phyloP scores from a whole-genome alignment of 495 filamentous ascomycete species.

The Penicillium fimorum region DNA sequence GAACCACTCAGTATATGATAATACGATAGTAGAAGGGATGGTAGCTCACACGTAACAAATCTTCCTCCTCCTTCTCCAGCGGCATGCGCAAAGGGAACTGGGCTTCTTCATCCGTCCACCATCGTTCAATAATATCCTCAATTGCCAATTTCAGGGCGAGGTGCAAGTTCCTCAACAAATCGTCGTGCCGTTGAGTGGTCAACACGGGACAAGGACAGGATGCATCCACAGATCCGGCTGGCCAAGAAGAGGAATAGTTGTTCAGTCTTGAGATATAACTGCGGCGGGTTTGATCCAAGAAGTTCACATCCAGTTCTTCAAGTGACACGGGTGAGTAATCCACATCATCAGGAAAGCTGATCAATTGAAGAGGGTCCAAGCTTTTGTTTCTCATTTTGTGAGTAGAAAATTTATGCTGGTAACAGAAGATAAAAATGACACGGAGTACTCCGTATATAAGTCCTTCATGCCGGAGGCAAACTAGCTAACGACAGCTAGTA shows the following conservation, averaged over 20 bases:
- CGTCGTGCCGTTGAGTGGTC: neutral
- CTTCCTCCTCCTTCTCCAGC: constrained; percentile 34
- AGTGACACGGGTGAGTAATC: neutral
- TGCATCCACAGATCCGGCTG: neutral
- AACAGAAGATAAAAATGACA: neutral
- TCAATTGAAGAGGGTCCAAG: neutral
- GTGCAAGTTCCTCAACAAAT: neutral
- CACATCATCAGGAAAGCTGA: neutral
- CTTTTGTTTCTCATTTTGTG: neutral
- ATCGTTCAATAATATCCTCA: constrained; percentile 39
- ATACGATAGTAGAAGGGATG: neutral
- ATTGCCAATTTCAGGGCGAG: constrained; percentile 23
- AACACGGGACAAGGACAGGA: neutral
- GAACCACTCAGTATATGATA: neutral
- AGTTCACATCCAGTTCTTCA: neutral
- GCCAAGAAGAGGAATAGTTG: neutral
- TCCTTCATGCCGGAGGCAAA: neutral
- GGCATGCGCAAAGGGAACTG: constrained; percentile 40
- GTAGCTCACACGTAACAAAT: constrained; percentile 21
- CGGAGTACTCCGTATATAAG: neutral
- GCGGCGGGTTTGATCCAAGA: neutral
- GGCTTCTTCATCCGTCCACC: constrained; percentile 39
- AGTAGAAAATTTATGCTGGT: neutral
- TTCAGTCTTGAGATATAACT: neutral
- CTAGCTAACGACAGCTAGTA: neutral